Conservation (phyloP, 345 rosid species). For the Hibiscus tridactylites region DNA sequence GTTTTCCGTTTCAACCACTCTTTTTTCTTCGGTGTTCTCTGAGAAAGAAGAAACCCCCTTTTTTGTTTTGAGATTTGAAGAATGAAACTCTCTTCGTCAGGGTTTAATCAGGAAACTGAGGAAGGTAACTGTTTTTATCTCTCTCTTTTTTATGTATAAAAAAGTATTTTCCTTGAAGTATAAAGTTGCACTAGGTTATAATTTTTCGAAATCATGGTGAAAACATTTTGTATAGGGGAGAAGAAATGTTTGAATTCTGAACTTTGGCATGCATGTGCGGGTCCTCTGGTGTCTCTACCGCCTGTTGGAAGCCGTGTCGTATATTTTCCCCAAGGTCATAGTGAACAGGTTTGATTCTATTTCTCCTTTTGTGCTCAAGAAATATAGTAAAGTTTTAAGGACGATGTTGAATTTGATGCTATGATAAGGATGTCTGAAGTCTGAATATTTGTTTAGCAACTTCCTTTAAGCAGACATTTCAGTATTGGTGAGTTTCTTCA, state of each 20-base stretch:
- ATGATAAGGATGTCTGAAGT: not conserved
- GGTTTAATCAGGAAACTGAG: constrained; percentile 72
- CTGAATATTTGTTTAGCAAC: not conserved
- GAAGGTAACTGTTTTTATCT: constrained; percentile 47
- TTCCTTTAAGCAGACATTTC: not conserved
- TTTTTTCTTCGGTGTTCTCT: not conserved
- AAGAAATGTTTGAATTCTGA: constrained; percentile 86
- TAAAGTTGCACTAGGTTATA: not conserved
- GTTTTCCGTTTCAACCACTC: not conserved
- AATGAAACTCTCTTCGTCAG: constrained; percentile 91
- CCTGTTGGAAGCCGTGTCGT: constrained; percentile 96
- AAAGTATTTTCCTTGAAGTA: not conserved
- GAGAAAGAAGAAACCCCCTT: not conserved
- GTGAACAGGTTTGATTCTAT: constrained; percentile 64
- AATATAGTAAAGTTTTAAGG: not conserved
- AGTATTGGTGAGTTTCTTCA: not conserved
- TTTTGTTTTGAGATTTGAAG: not conserved
- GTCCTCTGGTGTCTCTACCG: constrained; percentile 96
- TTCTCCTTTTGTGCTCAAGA: not conserved
- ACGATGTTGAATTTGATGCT: not conserved
- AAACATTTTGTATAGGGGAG: constrained; percentile 43
- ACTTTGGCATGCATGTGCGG: constrained; percentile 99
- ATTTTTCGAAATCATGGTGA: not conserved
- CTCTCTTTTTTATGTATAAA: not conserved
- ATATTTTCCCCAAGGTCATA: constrained; percentile 97